Base-by-base conservation (phyloP, 2,329 filamentous ascomycete genomes). In the Apiospora pterosperma region DNA sequence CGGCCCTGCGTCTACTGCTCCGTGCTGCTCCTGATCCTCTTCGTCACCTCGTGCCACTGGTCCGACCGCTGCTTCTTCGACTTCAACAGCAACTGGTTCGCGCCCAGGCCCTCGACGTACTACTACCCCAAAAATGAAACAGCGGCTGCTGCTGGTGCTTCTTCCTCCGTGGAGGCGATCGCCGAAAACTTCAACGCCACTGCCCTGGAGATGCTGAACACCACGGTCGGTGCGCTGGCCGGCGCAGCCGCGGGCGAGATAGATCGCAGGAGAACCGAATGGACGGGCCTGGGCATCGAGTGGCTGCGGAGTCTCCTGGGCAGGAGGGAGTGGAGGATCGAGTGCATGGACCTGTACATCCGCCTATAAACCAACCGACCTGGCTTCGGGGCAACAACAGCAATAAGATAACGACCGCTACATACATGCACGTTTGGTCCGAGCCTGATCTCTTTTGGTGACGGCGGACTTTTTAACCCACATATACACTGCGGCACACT, bases 1-100 rank as follows among this genome's bases (percentile, higher is more conserved):
- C 90, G 95, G 63, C 96, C 96, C 63, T 99, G 96, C 82, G 90
- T 97, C 72, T 99, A 99, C 85, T 99, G 96, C 86, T 97, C 93
- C 67, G 89, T 97, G 67, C 90, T 99, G 63, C 92, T 99, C 60
- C 86, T 97, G 69, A 93, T 98, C 72, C 92, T 99, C 71, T 97
- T 97, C 82, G 86, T 94, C 70, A 96, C 93, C 31, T 93, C 91
- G 31, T 96, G 92, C 78, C 90, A 94, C 84, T 96, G 92, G 92
- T 92, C 90, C 69, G 91, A 94, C 76, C 88, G 89, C 63, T 96
- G 92, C 76, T 96, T 98, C 81, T 96, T 98, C 83, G 95, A 98
- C 81, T 91, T 97, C 73, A 86, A 83, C 75, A 91, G 89, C 73
- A 93, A 96, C 80, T 98, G 94, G 95, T 98, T 98, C 78, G 89